Evolutionary conservation across 352 stramenopile species (phyloP).

Genomic region (Albugo laibachii): DNA sequence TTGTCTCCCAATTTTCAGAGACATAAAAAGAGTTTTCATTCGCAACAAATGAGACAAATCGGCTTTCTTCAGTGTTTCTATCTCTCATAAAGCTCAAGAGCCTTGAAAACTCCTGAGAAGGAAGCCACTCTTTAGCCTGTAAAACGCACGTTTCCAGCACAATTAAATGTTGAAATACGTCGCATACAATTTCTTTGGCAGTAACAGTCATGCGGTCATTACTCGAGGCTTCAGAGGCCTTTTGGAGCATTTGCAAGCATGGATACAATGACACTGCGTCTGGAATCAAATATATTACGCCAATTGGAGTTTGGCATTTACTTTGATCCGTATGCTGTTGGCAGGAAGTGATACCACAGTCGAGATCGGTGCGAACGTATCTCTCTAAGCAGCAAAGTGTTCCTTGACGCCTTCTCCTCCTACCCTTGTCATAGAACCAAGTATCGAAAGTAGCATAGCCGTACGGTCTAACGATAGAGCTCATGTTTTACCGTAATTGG

Average conservation of each 20-base stretch:
- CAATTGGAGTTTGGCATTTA: background rate
- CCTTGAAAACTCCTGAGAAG: constrained; percentile 34
- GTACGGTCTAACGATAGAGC: no score
- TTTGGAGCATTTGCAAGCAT: constrained; percentile 58
- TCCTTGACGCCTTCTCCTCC: constrained; percentile 6
- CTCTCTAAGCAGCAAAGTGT: constrained; percentile 38
- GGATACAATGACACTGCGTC: constrained; percentile 49
- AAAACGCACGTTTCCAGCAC: constrained; percentile 58
- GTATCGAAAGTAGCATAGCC: no score
- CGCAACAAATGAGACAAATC: no score
- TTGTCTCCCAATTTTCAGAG: background rate
- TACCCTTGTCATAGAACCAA: no score
- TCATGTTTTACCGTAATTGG: no score
- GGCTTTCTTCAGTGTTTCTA: constrained; percentile 16
- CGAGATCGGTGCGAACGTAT: constrained; percentile 50
- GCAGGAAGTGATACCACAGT: constrained; percentile 24
- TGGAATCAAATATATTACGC: constrained; percentile 31
- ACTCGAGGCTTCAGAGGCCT: constrained; percentile 4
- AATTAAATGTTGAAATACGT: constrained; percentile 19
- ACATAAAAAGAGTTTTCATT: no score
- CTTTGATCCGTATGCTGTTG: background rate
- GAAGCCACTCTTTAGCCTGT: constrained; percentile 36
- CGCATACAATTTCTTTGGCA: constrained; percentile 12
- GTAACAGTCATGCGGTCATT: no score
- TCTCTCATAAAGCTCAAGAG: constrained; percentile 37